Percentiles rank a stretch among this genome's conserved stretches.
Conservation (phyloP, 345 rosid genomes). For the Lagerstroemia speciosa region DNA sequence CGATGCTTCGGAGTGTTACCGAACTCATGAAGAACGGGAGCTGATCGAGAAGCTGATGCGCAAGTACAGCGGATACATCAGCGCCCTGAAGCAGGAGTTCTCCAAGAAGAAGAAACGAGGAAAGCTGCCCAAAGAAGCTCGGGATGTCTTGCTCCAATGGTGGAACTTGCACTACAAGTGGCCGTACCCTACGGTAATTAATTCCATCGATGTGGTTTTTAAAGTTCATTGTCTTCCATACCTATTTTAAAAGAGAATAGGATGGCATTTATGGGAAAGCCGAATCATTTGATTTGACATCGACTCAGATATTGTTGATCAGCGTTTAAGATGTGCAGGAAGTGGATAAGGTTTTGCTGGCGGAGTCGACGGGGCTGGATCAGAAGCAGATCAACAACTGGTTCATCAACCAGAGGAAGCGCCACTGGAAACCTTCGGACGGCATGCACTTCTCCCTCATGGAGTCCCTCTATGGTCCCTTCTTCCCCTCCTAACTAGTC, state of each 20-base stretch:
- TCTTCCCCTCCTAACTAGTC: slow-evolving; percentile 11
- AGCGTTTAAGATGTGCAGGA: slow-evolving; percentile 20
- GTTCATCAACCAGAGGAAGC: slow-evolving; percentile 56
- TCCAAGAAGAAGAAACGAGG: slow-evolving; percentile 49
- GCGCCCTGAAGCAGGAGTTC: slow-evolving; percentile 38
- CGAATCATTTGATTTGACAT: no score
- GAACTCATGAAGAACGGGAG: slow-evolving; percentile 25
- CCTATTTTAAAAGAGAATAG: no score
- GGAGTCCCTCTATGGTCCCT: slow-evolving; percentile 30
- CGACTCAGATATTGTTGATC: no score
- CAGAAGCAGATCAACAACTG: slow-evolving; percentile 60
- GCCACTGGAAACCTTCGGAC: slow-evolving; percentile 56
- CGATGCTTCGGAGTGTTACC: slow-evolving; percentile 10
- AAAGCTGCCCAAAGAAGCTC: slow-evolving; percentile 44
- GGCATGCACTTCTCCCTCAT: slow-evolving; percentile 36
- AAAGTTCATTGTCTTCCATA: no score
- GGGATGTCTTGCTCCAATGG: slow-evolving; percentile 40
- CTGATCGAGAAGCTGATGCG: slow-evolving; percentile 32
- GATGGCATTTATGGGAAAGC: no score
- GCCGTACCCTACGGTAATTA: slow-evolving; percentile 53
- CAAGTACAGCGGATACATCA: slow-evolving; percentile 37
- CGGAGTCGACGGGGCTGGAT: slow-evolving; percentile 41
- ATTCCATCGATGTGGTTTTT: no score
- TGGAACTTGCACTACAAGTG: slow-evolving; percentile 46
- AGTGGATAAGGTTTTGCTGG: slow-evolving; percentile 38